Percentiles rank a stretch among this genome's conserved stretches.
phyloP scores from a whole-genome alignment of 495 filamentous ascomycete genomes.

The Haplographium delicatum region DNA sequence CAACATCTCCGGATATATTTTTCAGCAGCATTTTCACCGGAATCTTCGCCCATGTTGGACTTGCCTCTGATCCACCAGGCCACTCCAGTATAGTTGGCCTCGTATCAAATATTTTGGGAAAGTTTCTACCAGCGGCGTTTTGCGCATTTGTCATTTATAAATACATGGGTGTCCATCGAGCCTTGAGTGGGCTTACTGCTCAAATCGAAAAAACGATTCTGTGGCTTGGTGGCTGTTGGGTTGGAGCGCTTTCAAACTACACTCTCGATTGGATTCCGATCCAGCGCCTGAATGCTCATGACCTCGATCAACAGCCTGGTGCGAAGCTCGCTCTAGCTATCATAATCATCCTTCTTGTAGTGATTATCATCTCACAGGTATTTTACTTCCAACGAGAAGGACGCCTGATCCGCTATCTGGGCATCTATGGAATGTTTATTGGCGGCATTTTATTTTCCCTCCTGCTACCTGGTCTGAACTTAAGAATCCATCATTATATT shows the following conservation, averaged over 20 bases:
- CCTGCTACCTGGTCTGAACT: slow-evolving; percentile 69
- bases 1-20: slow-evolving; percentile 59
- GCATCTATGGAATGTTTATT: slow-evolving; percentile 62
- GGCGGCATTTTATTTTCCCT: slow-evolving; percentile 56
- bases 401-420: slow-evolving; percentile 61
- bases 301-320: slow-evolving; percentile 71
- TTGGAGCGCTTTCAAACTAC: slow-evolving; percentile 77
- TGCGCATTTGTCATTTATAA: slow-evolving; percentile 68
- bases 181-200: slow-evolving; percentile 52
- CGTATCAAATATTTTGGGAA: slow-evolving; percentile 64
- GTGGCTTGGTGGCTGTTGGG: slow-evolving; percentile 70
- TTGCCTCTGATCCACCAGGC: slow-evolving; percentile 70
- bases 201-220: slow-evolving; percentile 69
- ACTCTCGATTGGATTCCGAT: slow-evolving; percentile 83
- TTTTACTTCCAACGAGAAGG: slow-evolving; percentile 72
- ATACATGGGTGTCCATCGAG: slow-evolving; percentile 51
- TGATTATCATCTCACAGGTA: slow-evolving; percentile 60
- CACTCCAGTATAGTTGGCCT: slow-evolving; percentile 46
- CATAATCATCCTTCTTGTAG: slow-evolving; percentile 56
- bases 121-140: slow-evolving; percentile 73
- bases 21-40: slow-evolving; percentile 69
- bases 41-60: slow-evolving; percentile 71
- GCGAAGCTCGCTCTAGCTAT: slow-evolving; percentile 65
- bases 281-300: slow-evolving; percentile 67
- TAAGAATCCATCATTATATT: slow-evolving; percentile 94